Evolutionary conservation across 345 rosid species (phyloP), one percentile per base, ranked within the genome.

Genomic region (Moricandia moricandioides): DNA sequence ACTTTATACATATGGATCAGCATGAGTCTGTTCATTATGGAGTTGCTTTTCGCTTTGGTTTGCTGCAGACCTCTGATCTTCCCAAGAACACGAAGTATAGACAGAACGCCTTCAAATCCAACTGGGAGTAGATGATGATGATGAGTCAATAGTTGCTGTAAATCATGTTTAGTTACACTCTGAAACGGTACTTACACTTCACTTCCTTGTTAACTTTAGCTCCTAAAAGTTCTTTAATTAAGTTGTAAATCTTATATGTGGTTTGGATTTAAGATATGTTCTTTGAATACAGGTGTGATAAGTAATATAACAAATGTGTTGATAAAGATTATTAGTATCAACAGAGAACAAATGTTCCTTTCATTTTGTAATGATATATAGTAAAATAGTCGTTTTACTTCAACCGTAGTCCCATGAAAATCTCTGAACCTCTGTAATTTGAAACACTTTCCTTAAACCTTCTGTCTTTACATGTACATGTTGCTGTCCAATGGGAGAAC

Each of bases 1-100:
- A 90, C 97, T 62, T 40, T 90, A 47, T 92, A 86, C 54, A 71
- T 89, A 49, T 95, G 97, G 97, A 75, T 83, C 55, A 82, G 83
- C 73, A 79, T 90, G 77, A 56, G 82, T 4, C 3, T 72, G 10
- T 90, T 95, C 66, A 24, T 75, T 51, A 78, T 33, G 69, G 85
- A 87, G 81, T 59, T 95, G 82, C 62, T 87, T 77, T 72, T 85
- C 49, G 51, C 80, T 8, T 80, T 90, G 69, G 67, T 89, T 52
- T 95, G 94, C 70, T 92, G 93, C 77, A 83, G 89, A 67, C 83
- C 93, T 56, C 33, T 88, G 65, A 80, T 92, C 67, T 65, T 92
- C 56, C 99, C 97, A 35, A 84, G 85, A 81, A 71, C 61, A 57
- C 62, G 33, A 33, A 65, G 66, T 43, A 62, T 74, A 78, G 78